Evolutionary conservation across 2,329 filamentous ascomycete genomes (phyloP), one percentile per base, ranked within the genome.

Genomic region (Verticillium alfalfae): DNA sequence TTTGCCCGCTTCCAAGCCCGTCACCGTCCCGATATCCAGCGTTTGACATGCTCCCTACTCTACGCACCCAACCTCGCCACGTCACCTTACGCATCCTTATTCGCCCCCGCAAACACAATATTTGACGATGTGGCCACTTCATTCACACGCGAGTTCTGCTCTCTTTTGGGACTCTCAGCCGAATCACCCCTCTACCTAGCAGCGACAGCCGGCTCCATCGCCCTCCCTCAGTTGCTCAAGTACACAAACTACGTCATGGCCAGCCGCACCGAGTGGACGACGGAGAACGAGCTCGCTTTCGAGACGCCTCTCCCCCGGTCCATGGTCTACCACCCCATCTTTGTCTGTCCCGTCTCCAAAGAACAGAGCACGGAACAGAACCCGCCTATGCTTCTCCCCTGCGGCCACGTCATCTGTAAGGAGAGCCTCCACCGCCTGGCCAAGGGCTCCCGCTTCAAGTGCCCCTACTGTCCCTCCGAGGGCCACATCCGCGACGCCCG

Each of bases 291-390:
- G 74, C 80, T 99, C 18, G 92, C 94, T 0, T 95, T 93, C 71
- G 83, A 91, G 69, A 88, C 85, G 1, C 82, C 85, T 2, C 76
- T 88, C 2, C 84, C 85, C 0, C 71, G 75, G 58, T 82, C 79
- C 66, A 86, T 86, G 83, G 79, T 88, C 57, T 99, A 96, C 79
- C 95, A 99, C 75, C 91, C 91, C 61, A 97, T 99, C 71, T 99
- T 99, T 72, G 95, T 99, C 52, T 99, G 95, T 71, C 95, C 95
- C 0, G 95, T 99, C 5, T 93, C 90, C 69, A 98, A 98, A 74
- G 95, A 97, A 72, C 95, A 99, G 75, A 93, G 91, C 0, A 99
- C 94, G 0, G 93, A 96, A 70, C 78, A 83, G 31, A 99, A 99
- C 73, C 95, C 95, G 12, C 93, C 95, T 2, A 96, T 98, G 90